Evolutionary conservation across 306 rosid genomes (phyloP).

Genomic region (Parietaria judaica): DNA sequence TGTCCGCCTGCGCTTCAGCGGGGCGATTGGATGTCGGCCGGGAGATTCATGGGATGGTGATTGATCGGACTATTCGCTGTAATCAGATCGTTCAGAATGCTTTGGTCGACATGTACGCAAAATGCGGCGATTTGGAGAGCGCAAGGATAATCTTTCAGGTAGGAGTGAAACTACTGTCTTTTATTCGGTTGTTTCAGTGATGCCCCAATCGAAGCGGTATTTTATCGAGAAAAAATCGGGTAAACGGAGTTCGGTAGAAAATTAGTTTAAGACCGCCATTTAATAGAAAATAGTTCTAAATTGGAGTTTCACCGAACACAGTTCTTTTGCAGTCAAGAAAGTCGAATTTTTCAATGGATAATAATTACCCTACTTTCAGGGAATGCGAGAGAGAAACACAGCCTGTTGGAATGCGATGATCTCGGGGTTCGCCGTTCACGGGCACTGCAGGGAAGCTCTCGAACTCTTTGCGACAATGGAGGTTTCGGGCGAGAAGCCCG

Average conservation of each 20-base stretch:
- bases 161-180: no score
- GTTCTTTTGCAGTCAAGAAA: no score
- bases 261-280: no score
- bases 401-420: conserved; percentile 71
- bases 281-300: no score
- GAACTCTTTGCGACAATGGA: conserved; percentile 46
- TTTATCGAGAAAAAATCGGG: no score
- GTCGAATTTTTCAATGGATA: no score
- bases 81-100: conserved; percentile 53
- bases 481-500: conserved; percentile 36
- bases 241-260: no score
- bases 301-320: no score
- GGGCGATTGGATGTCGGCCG: conserved; percentile 47
- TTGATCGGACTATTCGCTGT: conserved; percentile 22
- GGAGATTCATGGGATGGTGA: conserved; percentile 39
- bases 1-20: conserved; percentile 61
- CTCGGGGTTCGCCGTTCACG: conserved; percentile 52
- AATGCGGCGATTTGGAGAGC: conserved; percentile 58
- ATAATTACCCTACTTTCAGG: conserved; percentile 10
- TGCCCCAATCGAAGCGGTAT: no score
- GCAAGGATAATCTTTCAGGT: conserved; percentile 39
- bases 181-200: no score
- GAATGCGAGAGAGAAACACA: conserved; percentile 33
- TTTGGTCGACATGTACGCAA: conserved; percentile 64
- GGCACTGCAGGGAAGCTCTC: conserved; percentile 49